Conservation (phyloP, 2,329 filamentous ascomycete species). For the Dactylonectria macrodidyma region DNA sequence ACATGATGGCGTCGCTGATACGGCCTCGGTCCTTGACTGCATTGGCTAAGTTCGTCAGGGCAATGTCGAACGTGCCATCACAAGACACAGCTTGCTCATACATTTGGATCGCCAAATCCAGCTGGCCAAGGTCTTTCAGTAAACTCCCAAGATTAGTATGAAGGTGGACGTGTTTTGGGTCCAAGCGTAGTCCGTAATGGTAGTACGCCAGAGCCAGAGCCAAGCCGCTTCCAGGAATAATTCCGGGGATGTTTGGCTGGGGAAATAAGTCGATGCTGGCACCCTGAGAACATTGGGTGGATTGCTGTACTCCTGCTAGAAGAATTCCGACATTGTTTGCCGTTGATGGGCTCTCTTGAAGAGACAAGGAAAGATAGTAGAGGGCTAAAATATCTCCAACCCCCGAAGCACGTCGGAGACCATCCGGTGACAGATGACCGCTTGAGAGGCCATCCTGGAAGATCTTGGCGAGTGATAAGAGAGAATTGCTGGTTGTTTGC, state of each 20-base stretch:
- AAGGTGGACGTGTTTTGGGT: slow-evolving; percentile 91
- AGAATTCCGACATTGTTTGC: slow-evolving; percentile 98
- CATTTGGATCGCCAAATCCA: slow-evolving; percentile 94
- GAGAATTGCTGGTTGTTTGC: slow-evolving; percentile 94
- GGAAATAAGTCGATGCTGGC: slow-evolving; percentile 29
- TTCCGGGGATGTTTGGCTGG: slow-evolving; percentile 77
- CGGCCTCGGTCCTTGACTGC: slow-evolving; percentile 97
- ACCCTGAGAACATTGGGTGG: slow-evolving; percentile 51
- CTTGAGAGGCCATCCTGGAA: slow-evolving; percentile 96
- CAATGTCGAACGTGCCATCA: slow-evolving; percentile 96
- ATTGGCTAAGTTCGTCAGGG: slow-evolving; percentile 95
- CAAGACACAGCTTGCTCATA: slow-evolving; percentile 95
- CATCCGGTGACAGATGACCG: slow-evolving; percentile 68
- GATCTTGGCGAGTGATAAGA: slow-evolving; percentile 96
- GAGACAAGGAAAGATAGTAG: slow-evolving; percentile 94
- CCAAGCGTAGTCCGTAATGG: slow-evolving; percentile 90
- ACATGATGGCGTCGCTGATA: slow-evolving; percentile 91
- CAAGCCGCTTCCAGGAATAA: slow-evolving; percentile 88
- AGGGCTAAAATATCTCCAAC: slow-evolving; percentile 94
- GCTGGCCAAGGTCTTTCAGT: slow-evolving; percentile 94
- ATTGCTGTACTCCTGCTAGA: slow-evolving; percentile 92
- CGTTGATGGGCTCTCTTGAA: slow-evolving; percentile 96
- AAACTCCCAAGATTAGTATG: slow-evolving; percentile 97
- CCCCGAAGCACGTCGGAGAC: slow-evolving; percentile 76
- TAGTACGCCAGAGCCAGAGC: slow-evolving; percentile 94